Evolutionary conservation across 495 filamentous ascomycete species (phyloP), one percentile per base, ranked within the genome.

Genomic region (Hyaloscypha finlandica): DNA sequence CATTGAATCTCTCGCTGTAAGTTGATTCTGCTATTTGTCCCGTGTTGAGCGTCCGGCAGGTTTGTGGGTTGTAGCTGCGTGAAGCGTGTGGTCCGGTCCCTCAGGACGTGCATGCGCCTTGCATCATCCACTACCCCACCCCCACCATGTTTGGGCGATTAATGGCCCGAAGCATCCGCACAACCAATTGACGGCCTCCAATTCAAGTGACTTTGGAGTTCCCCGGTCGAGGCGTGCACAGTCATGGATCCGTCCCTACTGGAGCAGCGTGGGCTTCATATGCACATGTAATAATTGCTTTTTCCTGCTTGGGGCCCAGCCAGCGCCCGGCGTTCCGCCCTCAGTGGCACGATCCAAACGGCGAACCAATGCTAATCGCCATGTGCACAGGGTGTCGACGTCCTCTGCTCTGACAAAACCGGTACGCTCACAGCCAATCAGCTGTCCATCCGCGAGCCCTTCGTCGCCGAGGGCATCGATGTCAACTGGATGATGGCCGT

Each of bases 401-500:
- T 91, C 71, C 88, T 91, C 32, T 90, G 88, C 83, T 89, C 87
- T 72, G 88, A 90, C 77, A 90, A 90, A 82, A 89, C 87, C 68
- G 82, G 82, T 75, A 85, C 81, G 22, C 84, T 91, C 71, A 90
- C 89, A 70, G 89, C 89, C 68, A 91, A 91, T 80, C 88, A 91
- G 78, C 83, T 91, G 11, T 85, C 82, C 74, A 91, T 90, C 75
- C 88, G 89, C 77, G 89, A 90, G 75, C 88, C 88, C 61, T 91
- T 88, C 79, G 87, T 90, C 75, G 84, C 87, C 66, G 88, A 90
- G 79, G 89, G 88, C 76, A 84, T 89, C 71, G 88, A 90, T 80
- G 85, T 90, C 77, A 88, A 90, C 81, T 91, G 88, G 88, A 90
- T 90, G 88, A 90, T 91, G 88, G 88, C 88, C 67, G 87, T 89